Evolutionary conservation across 192 early-diverging fungal species (phyloP), one percentile per base, ranked within the genome.

Genomic region (Oehlia diaphana): DNA sequence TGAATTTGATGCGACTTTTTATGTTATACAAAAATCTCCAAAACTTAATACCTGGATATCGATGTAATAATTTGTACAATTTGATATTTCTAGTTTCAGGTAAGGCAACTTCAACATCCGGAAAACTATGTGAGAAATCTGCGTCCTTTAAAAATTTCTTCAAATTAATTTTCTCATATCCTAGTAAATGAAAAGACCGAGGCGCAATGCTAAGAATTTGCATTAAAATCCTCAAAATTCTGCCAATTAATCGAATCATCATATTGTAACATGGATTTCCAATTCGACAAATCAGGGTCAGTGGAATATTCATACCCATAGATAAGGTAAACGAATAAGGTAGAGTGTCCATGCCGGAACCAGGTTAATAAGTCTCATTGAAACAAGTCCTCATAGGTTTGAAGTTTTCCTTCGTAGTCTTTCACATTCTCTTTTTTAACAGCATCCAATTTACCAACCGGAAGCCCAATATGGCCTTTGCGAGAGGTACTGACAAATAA

Each of bases 61-160:
- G 35, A 35, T 35, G 35, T 31, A 65, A 1, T 35, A 67, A 67
- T 67, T 66, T 66, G 33, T 66, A 66, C 65, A 66, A 66, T 66
- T 66, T 66, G 65, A n/a, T 66, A 66, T 66, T 13, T 66, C 23
- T 8, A 49, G 47, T 12, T 49, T 49, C 12, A 23, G 65, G 65
- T 31, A 66, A 35, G 65, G 4, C 65, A 66, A 66, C 65, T 66
- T 66, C 65, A 66, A 66, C 65, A 66, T 66, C n/a, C 21, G 65
- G 65, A 66, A 66, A 66, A 10, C 9, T 23, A n/a, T 4, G 23
- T 0, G 65, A 66, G 21, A 66, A 66, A 19, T 14, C 33, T 23
- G 65, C 65, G 3, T 26, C 65, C 33, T 66, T 66, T 23, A 16
- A n/a, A 66, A 66, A 10, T 10, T 10, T 31, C 64, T 65, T 65